A percentile compares a stretch with the other conserved stretches of the same genome.
These are phyloP conservation scores for Rhododendron ovatum DNA, from an alignment of 148 eudicot genomes.

Conservation along the genomic window DNA sequence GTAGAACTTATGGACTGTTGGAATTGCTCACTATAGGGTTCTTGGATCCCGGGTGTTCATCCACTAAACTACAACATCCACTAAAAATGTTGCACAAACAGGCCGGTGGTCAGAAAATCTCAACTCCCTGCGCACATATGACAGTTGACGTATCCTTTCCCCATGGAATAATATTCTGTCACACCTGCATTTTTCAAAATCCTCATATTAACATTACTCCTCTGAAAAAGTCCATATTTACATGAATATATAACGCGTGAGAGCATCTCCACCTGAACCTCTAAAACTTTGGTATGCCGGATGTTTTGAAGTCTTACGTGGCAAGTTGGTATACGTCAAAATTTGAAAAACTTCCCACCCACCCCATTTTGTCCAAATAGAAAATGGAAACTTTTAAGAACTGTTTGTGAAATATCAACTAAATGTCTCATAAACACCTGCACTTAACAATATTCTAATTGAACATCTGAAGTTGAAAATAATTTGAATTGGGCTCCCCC, in stretches of 20 bases:
- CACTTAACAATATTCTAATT: not conserved
- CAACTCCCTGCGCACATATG: constrained; percentile 45
- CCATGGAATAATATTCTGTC: constrained; percentile 77
- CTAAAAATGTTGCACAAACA: constrained; percentile 49
- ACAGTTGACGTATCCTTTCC: constrained; percentile 39
- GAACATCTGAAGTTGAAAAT: not conserved
- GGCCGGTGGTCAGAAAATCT: constrained; percentile 74
- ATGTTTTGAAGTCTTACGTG: not conserved
- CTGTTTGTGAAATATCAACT: not conserved
- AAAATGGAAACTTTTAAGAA: not conserved
- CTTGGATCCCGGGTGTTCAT: not conserved
- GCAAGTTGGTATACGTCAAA: not conserved
- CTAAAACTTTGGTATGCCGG: not conserved
- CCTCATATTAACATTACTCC: not conserved
- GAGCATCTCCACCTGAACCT: not conserved
- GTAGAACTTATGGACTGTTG: too few species aligned
- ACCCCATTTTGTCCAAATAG: not conserved
- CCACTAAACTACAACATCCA: constrained; percentile 25
- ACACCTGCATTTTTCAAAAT: constrained; percentile 42
- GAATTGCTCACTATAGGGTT: too few species aligned
- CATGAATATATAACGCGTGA: not conserved
- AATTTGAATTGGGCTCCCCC: too few species aligned
- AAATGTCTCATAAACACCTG: not conserved
- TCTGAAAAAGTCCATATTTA: not conserved
- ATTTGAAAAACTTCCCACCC: not conserved